A percentile compares a stretch with the other conserved stretches of the same genome.
Evolutionary conservation across 2,329 filamentous ascomycete genomes (phyloP).

Genomic region (Lasiodiplodia citricola): DNA sequence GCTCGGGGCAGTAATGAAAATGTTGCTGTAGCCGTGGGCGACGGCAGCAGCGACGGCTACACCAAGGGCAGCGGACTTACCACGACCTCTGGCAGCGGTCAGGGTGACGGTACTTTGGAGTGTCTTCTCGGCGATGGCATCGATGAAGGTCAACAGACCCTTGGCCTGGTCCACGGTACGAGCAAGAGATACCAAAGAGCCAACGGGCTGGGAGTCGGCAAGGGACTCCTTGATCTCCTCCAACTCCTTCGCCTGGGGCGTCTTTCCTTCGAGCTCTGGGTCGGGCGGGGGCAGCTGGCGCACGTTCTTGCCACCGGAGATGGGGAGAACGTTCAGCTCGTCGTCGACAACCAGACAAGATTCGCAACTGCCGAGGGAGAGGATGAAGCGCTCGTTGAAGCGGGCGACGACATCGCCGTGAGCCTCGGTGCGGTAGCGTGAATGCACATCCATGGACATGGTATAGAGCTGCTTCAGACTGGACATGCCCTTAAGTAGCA

Average conservation of each 20-base stretch:
- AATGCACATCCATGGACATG: constrained; percentile 96
- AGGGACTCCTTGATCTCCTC: constrained; percentile 86
- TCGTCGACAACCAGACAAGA: constrained; percentile 96
- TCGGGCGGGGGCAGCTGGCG: constrained; percentile 79
- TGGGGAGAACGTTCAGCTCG: constrained; percentile 94
- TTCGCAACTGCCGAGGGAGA: constrained; percentile 93
- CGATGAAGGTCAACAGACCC: constrained; percentile 93
- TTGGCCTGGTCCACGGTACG: constrained; percentile 96
- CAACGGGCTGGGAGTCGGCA: constrained; percentile 83
- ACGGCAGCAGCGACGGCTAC: constrained; percentile 93
- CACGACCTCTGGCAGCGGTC: constrained; percentile 91
- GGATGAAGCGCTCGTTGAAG: constrained; percentile 96
- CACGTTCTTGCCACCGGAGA: constrained; percentile 92
- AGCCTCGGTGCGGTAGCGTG: constrained; percentile 93
- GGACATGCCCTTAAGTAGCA: constrained; percentile 94
- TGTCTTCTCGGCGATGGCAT: constrained; percentile 95
- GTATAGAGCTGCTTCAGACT: constrained; percentile 97
- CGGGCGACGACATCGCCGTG: constrained; percentile 92
- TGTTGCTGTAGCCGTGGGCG: constrained; percentile 97
- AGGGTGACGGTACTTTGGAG: constrained; percentile 90
- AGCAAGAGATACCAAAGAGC: constrained; percentile 81
- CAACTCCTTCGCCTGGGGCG: constrained; percentile 74
- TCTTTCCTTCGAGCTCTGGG: constrained; percentile 73
- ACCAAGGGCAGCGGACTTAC: constrained; percentile 95
- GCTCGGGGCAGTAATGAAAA: constrained; percentile 97